Percentiles rank a stretch among this genome's conserved stretches.
Conservation (phyloP, 345 rosid species). For the Sisymbrium altissimum region DNA sequence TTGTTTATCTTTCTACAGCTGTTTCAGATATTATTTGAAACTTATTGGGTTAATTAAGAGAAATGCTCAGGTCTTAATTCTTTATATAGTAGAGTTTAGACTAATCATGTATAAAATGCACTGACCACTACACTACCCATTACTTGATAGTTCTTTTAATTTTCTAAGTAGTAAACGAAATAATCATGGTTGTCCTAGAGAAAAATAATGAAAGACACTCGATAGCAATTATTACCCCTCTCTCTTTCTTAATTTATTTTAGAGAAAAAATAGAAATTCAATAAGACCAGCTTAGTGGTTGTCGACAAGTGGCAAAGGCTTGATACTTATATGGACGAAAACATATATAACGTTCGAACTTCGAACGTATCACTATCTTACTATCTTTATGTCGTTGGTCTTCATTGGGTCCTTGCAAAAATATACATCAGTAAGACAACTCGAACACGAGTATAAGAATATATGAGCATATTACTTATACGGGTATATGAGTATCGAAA, state of each 20-base stretch:
- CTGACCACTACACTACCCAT: not conserved
- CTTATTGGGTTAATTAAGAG: not conserved
- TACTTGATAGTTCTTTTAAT: not conserved
- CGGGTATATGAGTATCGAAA: too few relatives aligned
- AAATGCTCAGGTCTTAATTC: not conserved
- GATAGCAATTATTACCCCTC: not conserved
- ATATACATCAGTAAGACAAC: not conserved
- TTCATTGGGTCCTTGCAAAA: slow-evolving; percentile 2
- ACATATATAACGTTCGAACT: not conserved
- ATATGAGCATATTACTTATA: too few relatives aligned
- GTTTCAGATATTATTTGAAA: too few relatives aligned
- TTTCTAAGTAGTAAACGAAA: slow-evolving; percentile 2
- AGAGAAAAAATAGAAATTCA: not conserved
- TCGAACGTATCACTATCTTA: not conserved
- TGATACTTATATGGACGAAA: not conserved
- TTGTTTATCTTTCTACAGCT: too few relatives aligned
- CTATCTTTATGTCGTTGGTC: not conserved
- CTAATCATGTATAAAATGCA: not conserved
- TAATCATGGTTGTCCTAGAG: not conserved
- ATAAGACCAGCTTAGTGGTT: not conserved
- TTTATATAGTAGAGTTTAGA: not conserved
- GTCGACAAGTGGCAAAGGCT: not conserved
- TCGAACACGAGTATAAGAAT: not conserved
- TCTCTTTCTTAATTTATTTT: slow-evolving; percentile 19
- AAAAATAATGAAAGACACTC: not conserved